phyloP scores from a whole-genome alignment of 352 stramenopile genomes.

The Globisporangium ultimum region DNA sequence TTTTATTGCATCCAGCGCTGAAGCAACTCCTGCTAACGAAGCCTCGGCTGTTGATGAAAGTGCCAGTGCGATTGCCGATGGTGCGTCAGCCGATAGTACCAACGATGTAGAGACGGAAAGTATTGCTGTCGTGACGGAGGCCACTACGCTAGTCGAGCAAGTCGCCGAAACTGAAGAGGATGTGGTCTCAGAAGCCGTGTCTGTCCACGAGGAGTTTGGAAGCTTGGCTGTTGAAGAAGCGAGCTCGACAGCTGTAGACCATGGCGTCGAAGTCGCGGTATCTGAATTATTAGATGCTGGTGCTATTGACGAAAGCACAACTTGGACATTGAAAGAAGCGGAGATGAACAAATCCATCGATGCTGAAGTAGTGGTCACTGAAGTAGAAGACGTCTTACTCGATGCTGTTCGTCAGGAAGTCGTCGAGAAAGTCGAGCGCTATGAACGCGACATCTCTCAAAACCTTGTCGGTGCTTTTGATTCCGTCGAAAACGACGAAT shows the following conservation, averaged over 20 bases:
- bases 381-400: not conserved
- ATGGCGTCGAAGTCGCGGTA: no score
- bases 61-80: no score
- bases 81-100: no score
- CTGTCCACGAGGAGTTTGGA: no score
- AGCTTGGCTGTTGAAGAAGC: no score
- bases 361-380: not conserved
- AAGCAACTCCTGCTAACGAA: not conserved
- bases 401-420: not conserved
- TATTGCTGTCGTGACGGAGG: not conserved
- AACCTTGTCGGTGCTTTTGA: constrained; percentile 11
- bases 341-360: not conserved
- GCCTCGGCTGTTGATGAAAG: not conserved
- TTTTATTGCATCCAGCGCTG: no score
- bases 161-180: not conserved
- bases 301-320: no score
- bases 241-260: no score
- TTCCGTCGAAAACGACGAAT: constrained; percentile 6
- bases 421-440: constrained; percentile 1
- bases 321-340: not conserved
- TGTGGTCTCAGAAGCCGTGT: no score
- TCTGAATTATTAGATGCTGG: no score
- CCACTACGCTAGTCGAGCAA: not conserved
- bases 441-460: constrained; percentile 6
- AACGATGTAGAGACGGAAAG: no score